A percentile compares a stretch with the other conserved stretches of the same genome.
phyloP scores from a whole-genome alignment of 225 moss, liverwort and hornwort genomes.

The Physcomitrellopsis africana region DNA sequence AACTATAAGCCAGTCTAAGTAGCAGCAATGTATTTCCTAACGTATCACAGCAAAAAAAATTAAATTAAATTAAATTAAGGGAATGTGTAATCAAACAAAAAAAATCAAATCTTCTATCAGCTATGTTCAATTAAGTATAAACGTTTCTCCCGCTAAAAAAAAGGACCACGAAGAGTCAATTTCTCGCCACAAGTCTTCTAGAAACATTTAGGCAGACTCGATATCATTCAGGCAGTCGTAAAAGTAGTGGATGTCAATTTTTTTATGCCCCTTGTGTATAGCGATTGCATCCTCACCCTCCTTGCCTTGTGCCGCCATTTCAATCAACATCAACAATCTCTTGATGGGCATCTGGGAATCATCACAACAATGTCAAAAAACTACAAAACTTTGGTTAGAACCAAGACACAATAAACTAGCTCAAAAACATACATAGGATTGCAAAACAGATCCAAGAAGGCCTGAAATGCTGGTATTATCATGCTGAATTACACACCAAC shows the following conservation, averaged over 20 bases:
- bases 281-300: slow-evolving; percentile 47
- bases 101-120: background rate
- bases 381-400: background rate
- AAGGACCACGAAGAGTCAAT: background rate
- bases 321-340: slow-evolving; percentile 68
- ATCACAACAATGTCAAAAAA: slow-evolving; percentile 14
- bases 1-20: no score
- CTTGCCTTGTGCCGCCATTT: slow-evolving; percentile 70
- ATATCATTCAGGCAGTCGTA: slow-evolving; percentile 49
- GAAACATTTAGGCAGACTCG: background rate
- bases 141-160: background rate
- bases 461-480: background rate
- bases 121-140: background rate
- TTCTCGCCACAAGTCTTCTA: background rate
- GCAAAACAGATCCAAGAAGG: background rate
- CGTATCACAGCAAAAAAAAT: no score
- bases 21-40: no score
- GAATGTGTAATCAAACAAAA: no score
- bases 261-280: slow-evolving; percentile 34
- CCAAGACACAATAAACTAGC: background rate
- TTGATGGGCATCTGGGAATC: slow-evolving; percentile 60
- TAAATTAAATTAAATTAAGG: no score
- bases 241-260: slow-evolving; percentile 58
- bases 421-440: background rate
- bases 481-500: background rate